A percentile compares a stretch with the other conserved stretches of the same genome.
phyloP scores from a whole-genome alignment of 2,329 filamentous ascomycete genomes.

The Monilinia aucupariae region DNA sequence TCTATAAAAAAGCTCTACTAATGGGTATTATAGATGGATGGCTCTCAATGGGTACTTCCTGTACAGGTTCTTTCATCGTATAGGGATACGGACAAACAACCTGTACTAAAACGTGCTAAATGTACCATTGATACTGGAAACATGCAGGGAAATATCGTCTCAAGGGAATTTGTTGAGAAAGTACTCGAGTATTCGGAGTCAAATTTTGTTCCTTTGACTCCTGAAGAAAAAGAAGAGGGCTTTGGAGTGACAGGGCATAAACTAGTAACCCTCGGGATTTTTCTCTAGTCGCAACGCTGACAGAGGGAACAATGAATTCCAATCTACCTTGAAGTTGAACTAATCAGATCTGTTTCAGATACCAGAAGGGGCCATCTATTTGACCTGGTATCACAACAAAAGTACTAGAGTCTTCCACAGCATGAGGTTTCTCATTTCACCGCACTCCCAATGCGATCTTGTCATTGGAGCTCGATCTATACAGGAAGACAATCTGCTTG shows the following conservation, averaged over 20 bases:
- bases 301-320: neutral
- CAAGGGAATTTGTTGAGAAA: conserved; percentile 18
- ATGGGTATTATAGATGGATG: neutral
- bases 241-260: conserved; percentile 20
- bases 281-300: neutral
- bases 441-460: conserved; percentile 18
- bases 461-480: conserved; percentile 23
- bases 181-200: conserved; percentile 19
- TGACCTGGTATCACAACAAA: conserved; percentile 22
- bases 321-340: neutral
- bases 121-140: conserved; percentile 28
- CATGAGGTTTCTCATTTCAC: conserved; percentile 25
- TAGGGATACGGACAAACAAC: conserved; percentile 15
- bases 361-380: conserved; percentile 22
- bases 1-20: neutral
- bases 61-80: conserved; percentile 19
- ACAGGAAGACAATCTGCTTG: conserved; percentile 17
- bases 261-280: neutral
- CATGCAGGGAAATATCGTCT: conserved; percentile 25
- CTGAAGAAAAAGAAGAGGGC: conserved; percentile 17
- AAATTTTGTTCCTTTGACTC: conserved; percentile 18
- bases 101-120: conserved; percentile 17
- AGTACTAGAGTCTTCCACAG: conserved; percentile 24
- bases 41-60: conserved; percentile 19
- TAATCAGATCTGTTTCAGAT: neutral